These are phyloP conservation scores for Grosmannia penicillata DNA, from an alignment of 2,329 filamentous ascomycete genomes.

Conservation along the genomic window DNA sequence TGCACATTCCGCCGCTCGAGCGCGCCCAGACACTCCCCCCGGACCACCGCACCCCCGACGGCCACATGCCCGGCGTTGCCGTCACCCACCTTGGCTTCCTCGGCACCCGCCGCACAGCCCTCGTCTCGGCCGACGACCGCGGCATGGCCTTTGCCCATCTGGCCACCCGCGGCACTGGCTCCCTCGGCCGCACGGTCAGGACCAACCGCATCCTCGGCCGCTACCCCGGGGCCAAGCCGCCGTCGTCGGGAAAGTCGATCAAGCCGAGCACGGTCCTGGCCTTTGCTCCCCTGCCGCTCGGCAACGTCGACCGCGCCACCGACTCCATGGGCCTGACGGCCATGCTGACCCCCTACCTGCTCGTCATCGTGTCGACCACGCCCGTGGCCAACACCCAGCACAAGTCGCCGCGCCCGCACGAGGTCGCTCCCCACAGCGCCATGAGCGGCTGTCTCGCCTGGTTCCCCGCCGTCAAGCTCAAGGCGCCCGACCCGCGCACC, in stretches of 20 bases:
- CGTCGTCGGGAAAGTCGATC: conserved; percentile 43
- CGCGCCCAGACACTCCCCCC: conserved; percentile 36
- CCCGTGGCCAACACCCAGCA: conserved; percentile 93
- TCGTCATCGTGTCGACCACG: conserved; percentile 95
- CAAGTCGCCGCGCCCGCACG: conserved; percentile 81
- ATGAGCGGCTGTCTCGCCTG: conserved; percentile 91
- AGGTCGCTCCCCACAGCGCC: conserved; percentile 75
- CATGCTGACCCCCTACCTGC: conserved; percentile 84
- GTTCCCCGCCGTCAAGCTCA: conserved; percentile 93
- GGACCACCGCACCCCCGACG: conserved; percentile 49
- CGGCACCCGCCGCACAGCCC: conserved; percentile 80
- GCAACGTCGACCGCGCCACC: conserved; percentile 82
- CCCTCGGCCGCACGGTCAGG: conserved; percentile 72
- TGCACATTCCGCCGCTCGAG: conserved; percentile 65
- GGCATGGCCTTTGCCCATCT: conserved; percentile 99
- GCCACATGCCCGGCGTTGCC: conserved; percentile 63
- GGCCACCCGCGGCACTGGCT: conserved; percentile 77
- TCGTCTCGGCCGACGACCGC: conserved; percentile 85
- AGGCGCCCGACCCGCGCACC: conserved; percentile 52
- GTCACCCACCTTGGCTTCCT: conserved; percentile 90
- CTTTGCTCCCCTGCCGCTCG: conserved; percentile 77
- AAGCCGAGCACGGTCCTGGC: conserved; percentile 93
- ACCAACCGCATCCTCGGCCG: conserved; percentile 82
- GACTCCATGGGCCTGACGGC: conserved; percentile 84
- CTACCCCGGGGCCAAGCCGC: conserved; percentile 60